Evolutionary conservation across 2,329 filamentous ascomycete genomes (phyloP).

Genomic region (Domatiomyces globalis): DNA sequence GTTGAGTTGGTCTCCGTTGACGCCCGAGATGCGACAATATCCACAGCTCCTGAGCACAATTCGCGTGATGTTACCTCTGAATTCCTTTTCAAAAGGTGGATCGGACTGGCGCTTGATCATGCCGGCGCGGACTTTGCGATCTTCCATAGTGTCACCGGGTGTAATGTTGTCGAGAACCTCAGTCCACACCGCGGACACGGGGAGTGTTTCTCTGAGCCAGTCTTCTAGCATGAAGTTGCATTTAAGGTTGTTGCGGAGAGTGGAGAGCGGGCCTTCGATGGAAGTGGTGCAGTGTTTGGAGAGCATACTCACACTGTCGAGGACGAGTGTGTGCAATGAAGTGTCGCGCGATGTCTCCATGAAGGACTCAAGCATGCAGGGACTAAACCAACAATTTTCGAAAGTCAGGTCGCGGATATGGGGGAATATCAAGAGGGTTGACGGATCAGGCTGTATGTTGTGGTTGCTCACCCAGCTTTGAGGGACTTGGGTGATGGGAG

Average conservation of each 20-base stretch:
- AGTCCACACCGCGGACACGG: conserved; percentile 36
- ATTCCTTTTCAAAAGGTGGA: conserved; percentile 7
- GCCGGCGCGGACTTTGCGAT: conserved; percentile 22
- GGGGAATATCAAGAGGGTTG: conserved; percentile 39
- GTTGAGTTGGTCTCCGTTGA: conserved; percentile 27
- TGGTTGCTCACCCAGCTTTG: conserved; percentile 6
- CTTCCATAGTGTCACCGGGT: conserved; percentile 30
- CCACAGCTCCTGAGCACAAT: conserved; percentile 48
- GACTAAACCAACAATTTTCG: conserved; percentile 55
- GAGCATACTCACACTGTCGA: conserved; percentile 53
- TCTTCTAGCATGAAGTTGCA: conserved; percentile 12
- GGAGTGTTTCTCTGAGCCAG: conserved; percentile 24
- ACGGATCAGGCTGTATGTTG: conserved; percentile 11
- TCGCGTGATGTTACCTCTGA: conserved; percentile 24
- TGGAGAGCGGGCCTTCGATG: conserved; percentile 3
- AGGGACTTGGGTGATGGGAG: conserved; percentile 27
- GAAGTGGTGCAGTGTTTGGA: conserved; percentile 23
- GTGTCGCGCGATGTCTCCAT: conserved; percentile 35
- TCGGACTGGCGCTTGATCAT: conserved; percentile 9
- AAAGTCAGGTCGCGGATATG: conserved; percentile 46
- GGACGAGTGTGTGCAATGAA: conserved; percentile 39
- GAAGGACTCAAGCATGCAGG: conserved; percentile 41
- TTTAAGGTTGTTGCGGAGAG: conserved; percentile 4
- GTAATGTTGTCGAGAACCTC: conserved; percentile 37
- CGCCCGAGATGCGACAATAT: conserved; percentile 32